Evolutionary conservation across 257 asterid species (phyloP), one percentile per base, ranked within the genome.

Genomic region (Scutellaria barbata): DNA sequence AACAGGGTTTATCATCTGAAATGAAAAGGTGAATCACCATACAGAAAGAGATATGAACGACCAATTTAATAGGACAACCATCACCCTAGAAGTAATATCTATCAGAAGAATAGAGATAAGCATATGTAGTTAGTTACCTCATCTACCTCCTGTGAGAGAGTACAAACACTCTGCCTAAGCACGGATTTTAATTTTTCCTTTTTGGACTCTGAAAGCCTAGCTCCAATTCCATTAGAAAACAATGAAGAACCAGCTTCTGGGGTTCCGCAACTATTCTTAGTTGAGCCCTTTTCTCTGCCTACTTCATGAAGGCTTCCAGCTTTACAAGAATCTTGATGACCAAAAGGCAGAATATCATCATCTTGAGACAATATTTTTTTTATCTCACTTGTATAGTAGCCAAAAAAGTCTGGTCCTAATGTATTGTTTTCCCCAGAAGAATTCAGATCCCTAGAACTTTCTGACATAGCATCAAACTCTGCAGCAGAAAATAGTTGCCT

Each of bases 381-480:
- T 11, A 85, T 66, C 76, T 79, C 92, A 47, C 76, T 79, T 45
- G 81, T 56, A 74, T 80, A 94, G 69, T 72, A 85, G 17, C 90
- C 90, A 77, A 93, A 90, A 68, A 77, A 85, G 67, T 90, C 96
- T 4, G 97, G 94, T 69, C 90, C 93, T 43, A 72, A 12, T 37
- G 12, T 39, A 62, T 66, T 65, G 45, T 45, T 62, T 42, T 48
- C 80, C 25, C 68, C 65, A 16, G 82, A 69, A 41, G 86, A 42
- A 54, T 66, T 72, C 42, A 50, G 51, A 16, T 66, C 54, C 77
- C 25, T 22, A 40, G 71, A 74, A 73, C 61, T 62, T 74, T 75
- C 85, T 35, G 85, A 68, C 93, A 90, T 80, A 66, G 64, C 52
- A 45, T 55, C 54, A 42, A 60, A 56, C 70, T 72, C 85, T 88